Conservation (phyloP, 805 yeast species). For the Candida qinlingensis region DNA sequence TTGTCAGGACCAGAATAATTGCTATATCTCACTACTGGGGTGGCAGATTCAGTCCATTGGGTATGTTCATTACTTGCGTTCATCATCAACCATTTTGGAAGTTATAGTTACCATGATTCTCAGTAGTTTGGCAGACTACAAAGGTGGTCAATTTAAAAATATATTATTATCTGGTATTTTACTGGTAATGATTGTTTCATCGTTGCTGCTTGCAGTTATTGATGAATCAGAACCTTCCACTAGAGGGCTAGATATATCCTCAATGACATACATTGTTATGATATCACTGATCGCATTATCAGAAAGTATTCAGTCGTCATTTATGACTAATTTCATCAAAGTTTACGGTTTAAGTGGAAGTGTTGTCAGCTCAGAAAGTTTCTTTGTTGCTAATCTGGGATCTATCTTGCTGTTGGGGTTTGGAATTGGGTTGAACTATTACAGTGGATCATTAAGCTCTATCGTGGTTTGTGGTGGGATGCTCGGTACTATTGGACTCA, state of each 20-base stretch:
- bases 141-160: background rate
- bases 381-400: background rate
- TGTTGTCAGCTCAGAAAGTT: background rate
- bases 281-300: background rate
- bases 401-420: background rate
- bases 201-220: background rate
- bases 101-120: background rate
- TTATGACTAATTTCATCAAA: background rate
- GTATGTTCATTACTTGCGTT: background rate
- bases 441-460: background rate
- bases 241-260: too few relatives aligned
- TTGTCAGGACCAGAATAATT: background rate
- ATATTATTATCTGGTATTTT: background rate
- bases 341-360: background rate
- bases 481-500: background rate
- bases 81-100: background rate
- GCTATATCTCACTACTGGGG: background rate
- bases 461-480: background rate
- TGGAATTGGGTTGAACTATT: background rate
- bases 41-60: background rate
- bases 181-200: background rate
- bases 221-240: background rate
- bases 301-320: constrained; percentile 1
- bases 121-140: background rate
- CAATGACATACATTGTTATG: background rate